Conservation (phyloP, 2,329 filamentous ascomycete species). For the Tolypocladium ophioglossoides region DNA sequence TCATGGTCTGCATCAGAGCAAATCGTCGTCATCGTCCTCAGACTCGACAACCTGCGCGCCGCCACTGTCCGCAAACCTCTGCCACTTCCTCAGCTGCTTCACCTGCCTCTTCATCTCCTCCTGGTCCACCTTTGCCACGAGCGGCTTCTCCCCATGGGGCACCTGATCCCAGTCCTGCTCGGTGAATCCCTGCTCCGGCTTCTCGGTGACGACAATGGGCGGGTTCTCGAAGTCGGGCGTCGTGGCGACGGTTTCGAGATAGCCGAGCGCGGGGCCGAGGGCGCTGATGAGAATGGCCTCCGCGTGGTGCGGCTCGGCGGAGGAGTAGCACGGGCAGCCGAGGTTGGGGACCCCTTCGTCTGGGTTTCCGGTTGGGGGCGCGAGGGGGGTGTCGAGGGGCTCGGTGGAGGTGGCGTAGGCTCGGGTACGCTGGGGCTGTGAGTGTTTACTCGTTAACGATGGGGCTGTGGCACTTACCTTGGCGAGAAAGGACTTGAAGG, state of each 20-base stretch:
- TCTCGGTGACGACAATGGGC: constrained; percentile 18
- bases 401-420: constrained; percentile 47
- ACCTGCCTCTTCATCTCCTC: constrained; percentile 12
- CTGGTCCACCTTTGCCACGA: constrained; percentile 9
- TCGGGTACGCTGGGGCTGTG: constrained; percentile 38
- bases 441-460: constrained; percentile 10
- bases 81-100: constrained; percentile 15
- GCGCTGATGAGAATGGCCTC: constrained; percentile 54
- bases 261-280: constrained; percentile 44
- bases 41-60: constrained; percentile 5
- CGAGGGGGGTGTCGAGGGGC: constrained; percentile 40
- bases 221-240: constrained; percentile 28
- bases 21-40: background rate
- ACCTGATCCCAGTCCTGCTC: constrained; percentile 20
- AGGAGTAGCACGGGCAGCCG: constrained; percentile 61
- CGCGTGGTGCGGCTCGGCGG: constrained; percentile 45
- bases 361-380: constrained; percentile 38
- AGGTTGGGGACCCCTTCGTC: constrained; percentile 29
- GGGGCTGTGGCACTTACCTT: constrained; percentile 27
- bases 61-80: constrained; percentile 7
- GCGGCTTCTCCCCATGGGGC: constrained; percentile 18
- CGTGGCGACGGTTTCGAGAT: constrained; percentile 46
- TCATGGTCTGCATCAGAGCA: background rate
- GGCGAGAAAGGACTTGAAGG: constrained; percentile 38
- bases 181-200: constrained; percentile 5